These are phyloP conservation scores for Darksidea phi DNA, from an alignment of 495 filamentous ascomycete genomes.

Conservation along the genomic window DNA sequence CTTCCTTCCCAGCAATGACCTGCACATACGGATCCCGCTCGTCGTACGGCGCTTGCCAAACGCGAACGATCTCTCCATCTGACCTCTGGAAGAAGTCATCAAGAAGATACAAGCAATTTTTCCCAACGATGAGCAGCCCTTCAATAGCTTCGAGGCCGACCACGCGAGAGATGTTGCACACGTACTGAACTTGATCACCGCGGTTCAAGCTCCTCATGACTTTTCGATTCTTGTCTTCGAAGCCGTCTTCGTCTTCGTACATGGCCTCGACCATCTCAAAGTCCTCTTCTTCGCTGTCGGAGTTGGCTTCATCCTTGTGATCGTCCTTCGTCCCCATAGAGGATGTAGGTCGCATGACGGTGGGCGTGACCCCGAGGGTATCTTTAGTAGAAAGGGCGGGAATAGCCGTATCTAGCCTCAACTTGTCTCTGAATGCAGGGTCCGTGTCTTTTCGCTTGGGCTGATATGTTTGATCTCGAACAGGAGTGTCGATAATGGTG, in stretches of 20 bases:
- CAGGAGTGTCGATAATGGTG: constrained; percentile 70
- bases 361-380: constrained; percentile 44
- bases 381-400: constrained; percentile 37
- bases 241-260: constrained; percentile 76
- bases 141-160: constrained; percentile 90
- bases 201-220: constrained; percentile 93
- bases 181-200: constrained; percentile 87
- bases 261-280: constrained; percentile 93
- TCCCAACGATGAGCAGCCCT: constrained; percentile 90
- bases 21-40: constrained; percentile 94
- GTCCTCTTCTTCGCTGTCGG: constrained; percentile 63
- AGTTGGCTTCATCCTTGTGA: constrained; percentile 12
- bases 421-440: constrained; percentile 18
- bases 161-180: constrained; percentile 92
- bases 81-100: constrained; percentile 92
- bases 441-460: constrained; percentile 68
- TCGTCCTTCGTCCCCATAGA: constrained; percentile 6
- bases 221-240: constrained; percentile 95
- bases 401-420: constrained; percentile 50
- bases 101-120: constrained; percentile 86
- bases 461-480: constrained; percentile 72
- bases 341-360: constrained; percentile 14
- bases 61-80: constrained; percentile 94
- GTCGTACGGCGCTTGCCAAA: constrained; percentile 86
- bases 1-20: constrained; percentile 69